Base-by-base conservation (phyloP, 441 rosid species). In the Syzygium malaccense region DNA sequence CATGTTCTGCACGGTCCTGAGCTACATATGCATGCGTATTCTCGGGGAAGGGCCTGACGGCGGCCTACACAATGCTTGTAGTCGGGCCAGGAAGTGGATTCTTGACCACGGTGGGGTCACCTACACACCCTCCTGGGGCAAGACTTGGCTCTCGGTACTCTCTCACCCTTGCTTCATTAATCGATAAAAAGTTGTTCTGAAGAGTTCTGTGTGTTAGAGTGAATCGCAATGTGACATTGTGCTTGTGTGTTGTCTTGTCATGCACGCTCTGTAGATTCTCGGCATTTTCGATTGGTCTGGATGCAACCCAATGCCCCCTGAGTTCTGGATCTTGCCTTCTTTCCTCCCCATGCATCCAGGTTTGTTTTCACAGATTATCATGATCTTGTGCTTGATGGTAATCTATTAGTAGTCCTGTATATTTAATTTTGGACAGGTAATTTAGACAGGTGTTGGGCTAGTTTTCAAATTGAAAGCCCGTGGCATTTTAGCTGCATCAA, bases 81-180 rank as follows among this genome's bases (percentile, higher is more conserved):
- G 48, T 17, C 85, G 88, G 54, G 88, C 90, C 25, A 66, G 90
- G 18, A 89, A 89, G 55, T 89, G 88, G 90, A 89, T 89, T 14
- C 90, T 58, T 23, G 90, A 89, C 55, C 90, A 41, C 26, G 90
- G 90, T 0, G 88, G 90, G 14, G 88, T 86, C 90, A 89, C 90
- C 79, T 80, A 79, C 55, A 89, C 86, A 30, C 90, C 90, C 25
- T 89, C 90, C 56, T 89, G 90, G 90, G 90, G 90, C 26, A 89
- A 89, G 86, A 89, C 90, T 49, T 89, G 90, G 90, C 90, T 89
- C 41, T 86, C 90, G 79, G 90, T 89, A 86, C 20, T n/a, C 45
- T 86, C n/a, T 48, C 37, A 8, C 66, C 32, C 75, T 86, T 32
- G 28, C 26, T 18, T 33, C 48, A 33, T 10, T 33, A 66, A 66